These are phyloP conservation scores for Stephania japonica DNA, from an alignment of 164 flowering plant species.

Conservation along the genomic window DNA sequence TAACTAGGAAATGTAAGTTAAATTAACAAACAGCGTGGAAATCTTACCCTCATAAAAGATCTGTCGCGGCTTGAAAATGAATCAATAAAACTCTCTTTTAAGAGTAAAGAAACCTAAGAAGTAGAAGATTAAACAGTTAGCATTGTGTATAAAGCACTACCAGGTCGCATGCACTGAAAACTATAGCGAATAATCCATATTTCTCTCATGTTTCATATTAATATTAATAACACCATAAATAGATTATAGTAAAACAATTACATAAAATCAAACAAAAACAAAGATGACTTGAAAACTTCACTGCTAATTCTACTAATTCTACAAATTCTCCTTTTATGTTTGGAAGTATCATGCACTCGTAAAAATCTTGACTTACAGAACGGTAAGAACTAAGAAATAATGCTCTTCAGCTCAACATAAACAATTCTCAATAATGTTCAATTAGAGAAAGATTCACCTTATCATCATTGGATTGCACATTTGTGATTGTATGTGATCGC, in stretches of 20 bases:
- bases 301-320: neutral
- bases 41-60: constrained; percentile 85
- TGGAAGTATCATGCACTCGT: neutral
- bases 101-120: constrained; percentile 81
- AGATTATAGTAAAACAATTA: neutral
- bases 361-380: neutral
- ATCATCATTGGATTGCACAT: constrained; percentile 93
- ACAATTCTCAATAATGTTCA: neutral
- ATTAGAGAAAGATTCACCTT: constrained; percentile 49
- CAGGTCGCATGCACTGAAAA: neutral
- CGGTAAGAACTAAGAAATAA: neutral
- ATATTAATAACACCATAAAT: neutral
- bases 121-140: constrained; percentile 8
- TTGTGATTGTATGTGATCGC: constrained; percentile 95
- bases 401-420: neutral
- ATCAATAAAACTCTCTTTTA: constrained; percentile 95
- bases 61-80: constrained; percentile 82
- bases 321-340: neutral
- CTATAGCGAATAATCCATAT: neutral
- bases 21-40: neutral
- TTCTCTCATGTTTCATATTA: neutral
- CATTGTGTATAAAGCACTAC: neutral
- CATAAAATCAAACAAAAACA: neutral
- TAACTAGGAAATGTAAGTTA: neutral
- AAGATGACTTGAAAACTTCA: neutral